Base-by-base conservation (phyloP, 108 stramenopile genomes). In the Nitzschia putrida region DNA sequence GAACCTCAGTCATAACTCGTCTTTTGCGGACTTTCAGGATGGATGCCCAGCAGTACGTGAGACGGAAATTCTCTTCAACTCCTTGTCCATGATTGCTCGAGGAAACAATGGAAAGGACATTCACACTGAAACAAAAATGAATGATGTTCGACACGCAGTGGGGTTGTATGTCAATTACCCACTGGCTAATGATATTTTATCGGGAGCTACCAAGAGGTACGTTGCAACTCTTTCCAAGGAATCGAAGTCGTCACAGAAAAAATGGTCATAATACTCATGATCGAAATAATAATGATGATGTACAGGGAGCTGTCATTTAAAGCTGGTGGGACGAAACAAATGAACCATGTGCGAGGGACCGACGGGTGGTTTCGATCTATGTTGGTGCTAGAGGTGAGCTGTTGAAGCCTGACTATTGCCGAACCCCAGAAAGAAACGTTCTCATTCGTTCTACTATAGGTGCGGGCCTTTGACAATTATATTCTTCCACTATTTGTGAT, bases 361-460 rank as follows among this genome's bases (percentile, higher is more conserved):
- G 75, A 76, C 52, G 75, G 75, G 0, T 76, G 75, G 75, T 76
- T 60, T 38, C 60, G 68, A 21, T 69, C 75, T 9, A 68, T 76
- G 67, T 37, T 69, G 41, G 68, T 69, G 14, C 22, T 76, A 9
- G 75, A 76, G 67, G 70, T 71, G 29, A 23, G 70, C 29, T 14
- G 22, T 55, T 55, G 38, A 0, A 14, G 20, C 16, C 23, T 38
- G 29, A 5, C 13, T 11, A 23, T 67, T 37, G 41, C 22, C 3
- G 23, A 16, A 55, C 13, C 23, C n/a, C n/a, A n/a, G n/a, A n/a
- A n/a, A n/a, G n/a, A n/a, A n/a, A n/a, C n/a, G n/a, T n/a, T n/a
- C n/a, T 2, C 50, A 49, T 23, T 25, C n/a, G 20, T 22, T 22
- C 37, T 64, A 3, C 23, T 40, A 12, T 37, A 71, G 70, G 75